A percentile compares a stretch with the other conserved stretches of the same genome.
Conservation (phyloP, 208 protist species). For the Leishmania braziliensis region DNA sequence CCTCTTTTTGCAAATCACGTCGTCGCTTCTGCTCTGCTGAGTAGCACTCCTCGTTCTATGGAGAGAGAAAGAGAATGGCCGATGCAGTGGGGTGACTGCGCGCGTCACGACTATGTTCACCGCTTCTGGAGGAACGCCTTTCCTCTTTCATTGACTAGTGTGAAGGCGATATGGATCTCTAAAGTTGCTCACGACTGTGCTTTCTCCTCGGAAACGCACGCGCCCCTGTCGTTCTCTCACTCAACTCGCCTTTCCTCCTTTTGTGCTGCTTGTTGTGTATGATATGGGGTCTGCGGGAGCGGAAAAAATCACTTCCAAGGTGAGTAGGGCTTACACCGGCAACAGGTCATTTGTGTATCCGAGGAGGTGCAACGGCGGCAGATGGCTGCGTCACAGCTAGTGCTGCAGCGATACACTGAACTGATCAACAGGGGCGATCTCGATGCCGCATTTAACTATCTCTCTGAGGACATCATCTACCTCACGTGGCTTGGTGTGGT, state of each 20-base stretch:
- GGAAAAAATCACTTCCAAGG: neutral
- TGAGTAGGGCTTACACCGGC: neutral
- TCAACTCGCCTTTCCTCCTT: neutral
- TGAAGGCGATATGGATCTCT: neutral
- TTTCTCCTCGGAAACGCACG: neutral
- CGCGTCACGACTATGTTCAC: neutral
- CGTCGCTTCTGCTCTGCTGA: neutral
- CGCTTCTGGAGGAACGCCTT: neutral
- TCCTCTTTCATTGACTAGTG: neutral
- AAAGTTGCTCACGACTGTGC: neutral
- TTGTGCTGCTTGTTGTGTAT: neutral
- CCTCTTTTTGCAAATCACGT: neutral
- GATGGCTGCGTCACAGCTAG: conserved; percentile 62
- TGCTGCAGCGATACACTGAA: conserved; percentile 65
- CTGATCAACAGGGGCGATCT: conserved; percentile 58
- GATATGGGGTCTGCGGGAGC: neutral
- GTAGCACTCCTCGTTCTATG: neutral
- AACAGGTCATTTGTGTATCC: neutral
- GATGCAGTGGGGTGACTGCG: neutral
- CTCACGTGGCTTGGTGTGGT: conserved; percentile 82
- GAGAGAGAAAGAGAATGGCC: neutral
- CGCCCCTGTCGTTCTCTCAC: neutral
- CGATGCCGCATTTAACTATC: conserved; percentile 62
- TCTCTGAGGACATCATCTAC: conserved; percentile 75
- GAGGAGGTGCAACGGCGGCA: neutral